Evolutionary conservation across 2,329 filamentous ascomycete genomes (phyloP).

Genomic region (Rachicladosporium sp.): DNA sequence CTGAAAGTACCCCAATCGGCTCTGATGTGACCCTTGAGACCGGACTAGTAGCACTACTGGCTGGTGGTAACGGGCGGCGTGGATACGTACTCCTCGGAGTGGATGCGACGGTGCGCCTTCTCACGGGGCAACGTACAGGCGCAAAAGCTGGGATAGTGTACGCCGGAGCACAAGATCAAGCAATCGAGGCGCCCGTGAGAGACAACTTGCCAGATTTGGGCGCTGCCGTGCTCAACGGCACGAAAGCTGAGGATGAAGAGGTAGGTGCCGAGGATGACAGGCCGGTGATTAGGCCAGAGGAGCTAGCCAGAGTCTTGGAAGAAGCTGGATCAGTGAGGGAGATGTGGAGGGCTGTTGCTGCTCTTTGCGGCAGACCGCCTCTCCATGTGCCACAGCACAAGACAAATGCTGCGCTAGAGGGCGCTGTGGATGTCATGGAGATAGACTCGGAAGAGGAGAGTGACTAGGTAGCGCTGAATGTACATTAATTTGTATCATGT

Average conservation of each 20-base stretch:
- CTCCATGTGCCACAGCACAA: too few species aligned
- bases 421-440: too few species aligned
- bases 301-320: slow-evolving; percentile 59
- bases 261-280: slow-evolving; percentile 36
- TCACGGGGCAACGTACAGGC: slow-evolving; percentile 11
- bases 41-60: too few species aligned
- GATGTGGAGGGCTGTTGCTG: slow-evolving; percentile 61
- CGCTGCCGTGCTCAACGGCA: slow-evolving; percentile 2
- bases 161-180: slow-evolving; percentile 13
- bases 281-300: slow-evolving; percentile 55
- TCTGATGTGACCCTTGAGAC: slow-evolving; percentile 45
- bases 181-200: slow-evolving; percentile 10
- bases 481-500: too few species aligned
- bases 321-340: slow-evolving; percentile 58
- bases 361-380: slow-evolving; percentile 49
- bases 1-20: slow-evolving; percentile 32
- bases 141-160: slow-evolving; percentile 1
- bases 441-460: too few species aligned
- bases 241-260: slow-evolving; percentile 21
- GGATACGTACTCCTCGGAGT: slow-evolving; percentile 69
- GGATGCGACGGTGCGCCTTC: slow-evolving; percentile 54
- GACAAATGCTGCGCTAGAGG: too few species aligned
- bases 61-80: slow-evolving; percentile 46
- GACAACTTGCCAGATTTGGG: slow-evolving; percentile 16
- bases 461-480: too few species aligned